phyloP scores from a whole-genome alignment of 371 early-diverging fungal genomes.

The Actinomortierella wolfii region DNA sequence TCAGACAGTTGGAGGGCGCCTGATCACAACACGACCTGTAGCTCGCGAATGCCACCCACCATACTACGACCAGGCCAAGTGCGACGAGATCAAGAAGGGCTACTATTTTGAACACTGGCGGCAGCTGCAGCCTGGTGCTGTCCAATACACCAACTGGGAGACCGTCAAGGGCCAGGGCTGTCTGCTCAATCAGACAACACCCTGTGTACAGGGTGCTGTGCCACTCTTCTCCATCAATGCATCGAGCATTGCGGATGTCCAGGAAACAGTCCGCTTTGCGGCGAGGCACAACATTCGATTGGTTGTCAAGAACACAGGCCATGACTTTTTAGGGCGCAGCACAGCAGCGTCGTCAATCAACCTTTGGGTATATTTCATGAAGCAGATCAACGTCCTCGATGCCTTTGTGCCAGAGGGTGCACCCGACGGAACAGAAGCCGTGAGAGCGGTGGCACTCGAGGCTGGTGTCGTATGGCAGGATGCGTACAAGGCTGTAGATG shows the following conservation, averaged over 20 bases:
- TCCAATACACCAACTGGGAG: slow-evolving; percentile 22
- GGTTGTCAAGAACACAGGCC: slow-evolving; percentile 51
- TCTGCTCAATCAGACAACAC: not conserved
- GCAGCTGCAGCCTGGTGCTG: slow-evolving; percentile 15
- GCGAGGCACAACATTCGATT: slow-evolving; percentile 31
- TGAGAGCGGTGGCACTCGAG: not conserved
- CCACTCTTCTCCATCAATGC: not conserved
- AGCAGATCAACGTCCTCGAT: slow-evolving; percentile 22
- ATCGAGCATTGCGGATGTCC: slow-evolving; percentile 8
- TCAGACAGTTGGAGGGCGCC: slow-evolving; percentile 8
- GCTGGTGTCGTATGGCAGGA: not conserved
- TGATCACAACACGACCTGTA: slow-evolving; percentile 26
- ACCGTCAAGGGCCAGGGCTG: not conserved
- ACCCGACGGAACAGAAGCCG: not conserved
- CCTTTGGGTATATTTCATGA: slow-evolving; percentile 46
- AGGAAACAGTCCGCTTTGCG: slow-evolving; percentile 37
- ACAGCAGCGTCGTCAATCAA: slow-evolving; percentile 38
- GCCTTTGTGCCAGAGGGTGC: slow-evolving; percentile 19
- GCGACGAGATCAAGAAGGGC: slow-evolving; percentile 16
- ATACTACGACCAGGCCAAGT: slow-evolving; percentile 15
- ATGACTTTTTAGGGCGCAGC: slow-evolving; percentile 44
- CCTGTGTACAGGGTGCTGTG: not conserved
- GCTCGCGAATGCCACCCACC: slow-evolving; percentile 26
- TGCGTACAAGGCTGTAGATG: slow-evolving; percentile 1
- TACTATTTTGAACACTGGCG: slow-evolving; percentile 15